A percentile compares a stretch with the other conserved stretches of the same genome.
Conservation (phyloP, 164 flowering plant genomes). For the Malania oleifera region DNA sequence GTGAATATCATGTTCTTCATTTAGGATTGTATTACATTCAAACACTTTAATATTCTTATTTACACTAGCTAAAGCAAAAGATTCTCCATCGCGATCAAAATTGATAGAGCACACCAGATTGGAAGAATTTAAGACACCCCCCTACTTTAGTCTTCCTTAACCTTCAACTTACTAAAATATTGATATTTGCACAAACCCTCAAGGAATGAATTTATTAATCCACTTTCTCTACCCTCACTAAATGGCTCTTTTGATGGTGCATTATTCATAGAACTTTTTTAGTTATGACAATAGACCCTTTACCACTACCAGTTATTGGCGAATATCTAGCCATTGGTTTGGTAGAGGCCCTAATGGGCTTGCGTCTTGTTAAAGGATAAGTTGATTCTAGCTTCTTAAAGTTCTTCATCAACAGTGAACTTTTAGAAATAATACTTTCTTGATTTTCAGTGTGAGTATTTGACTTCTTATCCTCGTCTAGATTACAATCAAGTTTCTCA, state of each 20-base stretch:
- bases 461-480: slow-evolving; percentile 27
- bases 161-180: slow-evolving; percentile 69
- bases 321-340: slow-evolving; percentile 34
- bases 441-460: slow-evolving; percentile 26
- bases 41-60: slow-evolving; percentile 93
- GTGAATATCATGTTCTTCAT: slow-evolving; percentile 79
- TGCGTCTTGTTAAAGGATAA: slow-evolving; percentile 67
- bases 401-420: slow-evolving; percentile 75
- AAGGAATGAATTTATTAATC: slow-evolving; percentile 86
- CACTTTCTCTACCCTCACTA: slow-evolving; percentile 35
- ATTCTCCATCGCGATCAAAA: slow-evolving; percentile 93
- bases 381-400: slow-evolving; percentile 82
- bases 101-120: slow-evolving; percentile 85
- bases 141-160: slow-evolving; percentile 88
- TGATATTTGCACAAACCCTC: slow-evolving; percentile 90
- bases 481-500: slow-evolving; percentile 34
- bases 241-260: slow-evolving; percentile 36
- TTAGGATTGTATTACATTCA: slow-evolving; percentile 69
- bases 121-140: slow-evolving; percentile 84
- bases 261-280: slow-evolving; percentile 76
- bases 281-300: slow-evolving; percentile 47
- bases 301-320: slow-evolving; percentile 43
- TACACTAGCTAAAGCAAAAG: slow-evolving; percentile 96
- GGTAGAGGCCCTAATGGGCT: slow-evolving; percentile 30
- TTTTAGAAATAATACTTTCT: slow-evolving; percentile 41